Evolutionary conservation across 1,139 yeast species (phyloP), one percentile per base, ranked within the genome.

Genomic region (Arxiozyma slooffiae): DNA sequence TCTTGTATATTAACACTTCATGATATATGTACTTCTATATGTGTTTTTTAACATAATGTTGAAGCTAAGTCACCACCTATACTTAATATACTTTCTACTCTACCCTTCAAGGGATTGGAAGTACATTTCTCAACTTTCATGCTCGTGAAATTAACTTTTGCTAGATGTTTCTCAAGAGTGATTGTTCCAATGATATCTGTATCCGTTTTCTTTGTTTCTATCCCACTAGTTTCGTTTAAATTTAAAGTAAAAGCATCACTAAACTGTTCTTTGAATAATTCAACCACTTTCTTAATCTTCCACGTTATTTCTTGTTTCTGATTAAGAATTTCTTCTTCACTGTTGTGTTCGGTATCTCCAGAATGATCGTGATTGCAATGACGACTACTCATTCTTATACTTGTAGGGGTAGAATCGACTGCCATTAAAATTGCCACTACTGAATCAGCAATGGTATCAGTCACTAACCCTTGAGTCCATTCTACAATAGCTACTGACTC

Each of bases 401-500:
- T 87, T 0, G 96, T 95, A 3, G 97, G 97, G 0, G 96, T 83
- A 0, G 96, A 83, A 64, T 92, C 98, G 43, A 92, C 94, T 43
- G 96, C 86, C 66, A 92, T 77, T 38, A 92, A 70, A 44, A 92
- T 88, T 0, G 97, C 96, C 53, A 94, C 78, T 2, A 89, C 87
- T 43, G 97, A 84, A 63, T 92, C 99, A 0, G 98, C 98, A 58
- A 92, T 79, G 0, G 97, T 85, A 61, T 92, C 98, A 50, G 88
- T 90, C 73, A 89, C 80, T 50, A 87, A 75, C 55, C 90, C 94
- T 57, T 95, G 92, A 24, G 82, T 79, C 99, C 99, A 92, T 66
- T 88, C 95, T 22, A 92, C 82, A 0, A 82, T 76, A 18, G 82
- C 79, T 24, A 73, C 65, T 45, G 75, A 73, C n/a, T 73, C 72